These are phyloP conservation scores for Entomortierella lignicola DNA, from an alignment of 192 early-diverging fungal species.

Conservation along the genomic window DNA sequence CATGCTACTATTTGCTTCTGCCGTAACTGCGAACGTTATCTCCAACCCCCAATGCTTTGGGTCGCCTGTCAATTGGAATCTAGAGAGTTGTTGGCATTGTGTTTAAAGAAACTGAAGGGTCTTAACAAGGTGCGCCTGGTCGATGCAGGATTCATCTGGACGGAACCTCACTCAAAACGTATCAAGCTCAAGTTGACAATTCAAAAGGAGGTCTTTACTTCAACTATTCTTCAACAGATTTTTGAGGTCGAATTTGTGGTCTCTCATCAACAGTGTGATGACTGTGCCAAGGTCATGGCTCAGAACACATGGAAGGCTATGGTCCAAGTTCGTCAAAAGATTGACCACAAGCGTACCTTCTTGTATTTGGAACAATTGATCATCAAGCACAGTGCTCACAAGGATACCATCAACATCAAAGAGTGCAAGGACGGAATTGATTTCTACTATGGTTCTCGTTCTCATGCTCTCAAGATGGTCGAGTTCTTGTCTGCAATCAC, in stretches of 20 bases:
- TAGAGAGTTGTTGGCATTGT: slow-evolving; percentile 90
- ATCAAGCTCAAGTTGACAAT: slow-evolving; percentile 99
- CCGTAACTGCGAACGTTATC: slow-evolving; percentile 95
- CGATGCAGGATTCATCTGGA: slow-evolving; percentile 99
- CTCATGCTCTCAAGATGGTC: slow-evolving; percentile 95
- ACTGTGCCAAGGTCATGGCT: slow-evolving; percentile 94
- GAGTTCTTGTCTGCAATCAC: slow-evolving; percentile 92
- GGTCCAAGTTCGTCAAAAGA: slow-evolving; percentile 98
- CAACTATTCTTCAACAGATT: slow-evolving; percentile 95
- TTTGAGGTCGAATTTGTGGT: slow-evolving; percentile 97
- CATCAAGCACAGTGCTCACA: slow-evolving; percentile 96
- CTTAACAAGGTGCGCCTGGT: slow-evolving; percentile 93
- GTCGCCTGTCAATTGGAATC: slow-evolving; percentile 88
- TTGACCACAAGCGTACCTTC: slow-evolving; percentile 97
- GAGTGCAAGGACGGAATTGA: slow-evolving; percentile 96
- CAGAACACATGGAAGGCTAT: slow-evolving; percentile 98
- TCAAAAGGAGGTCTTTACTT: slow-evolving; percentile 97
- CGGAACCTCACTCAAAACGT: slow-evolving; percentile 87
- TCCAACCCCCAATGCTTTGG: slow-evolving; percentile 96
- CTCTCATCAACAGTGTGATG: slow-evolving; percentile 92
- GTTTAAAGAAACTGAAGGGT: slow-evolving; percentile 92
- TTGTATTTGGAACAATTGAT: slow-evolving; percentile 98
- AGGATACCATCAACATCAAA: slow-evolving; percentile 98
- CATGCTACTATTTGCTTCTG: slow-evolving; percentile 96
- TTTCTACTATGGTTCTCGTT: slow-evolving; percentile 92